These are phyloP conservation scores for Marasmius tenuissimus DNA, from an alignment of 1,284 basidiomycete genomes.

Conservation along the genomic window DNA sequence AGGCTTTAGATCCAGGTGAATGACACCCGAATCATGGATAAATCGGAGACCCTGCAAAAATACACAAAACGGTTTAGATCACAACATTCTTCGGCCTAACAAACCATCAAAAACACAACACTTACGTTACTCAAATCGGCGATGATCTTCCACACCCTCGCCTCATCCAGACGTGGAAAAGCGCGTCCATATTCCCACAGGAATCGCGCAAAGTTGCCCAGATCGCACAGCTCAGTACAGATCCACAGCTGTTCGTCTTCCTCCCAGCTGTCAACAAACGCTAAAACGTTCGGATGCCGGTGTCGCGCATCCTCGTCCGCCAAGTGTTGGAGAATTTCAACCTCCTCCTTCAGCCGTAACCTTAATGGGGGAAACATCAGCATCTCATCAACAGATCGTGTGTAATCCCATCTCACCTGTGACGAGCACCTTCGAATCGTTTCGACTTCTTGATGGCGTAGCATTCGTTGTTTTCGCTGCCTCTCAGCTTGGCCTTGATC, in stretches of 20 bases:
- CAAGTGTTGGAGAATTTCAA: constrained; percentile 88
- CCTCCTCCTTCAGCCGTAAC: constrained; percentile 91
- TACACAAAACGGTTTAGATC: constrained; percentile 11
- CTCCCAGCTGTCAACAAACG: constrained; percentile 97
- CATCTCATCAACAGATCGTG: constrained; percentile 3
- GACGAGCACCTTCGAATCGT: constrained; percentile 87
- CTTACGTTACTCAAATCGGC: constrained; percentile 87
- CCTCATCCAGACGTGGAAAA: constrained; percentile 88
- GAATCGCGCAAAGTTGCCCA: constrained; percentile 91
- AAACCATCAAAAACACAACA: constrained; percentile 22
- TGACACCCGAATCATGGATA: constrained; percentile 86
- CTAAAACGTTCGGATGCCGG: constrained; percentile 79
- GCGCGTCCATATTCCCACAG: constrained; percentile 89
- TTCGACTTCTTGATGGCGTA: constrained; percentile 97
- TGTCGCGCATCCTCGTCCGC: constrained; percentile 35
- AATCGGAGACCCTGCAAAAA: constrained; percentile 76
- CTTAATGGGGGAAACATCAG: constrained; percentile 41
- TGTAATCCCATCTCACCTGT: constrained; percentile 64
- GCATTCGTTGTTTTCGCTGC: constrained; percentile 49
- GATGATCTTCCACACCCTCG: constrained; percentile 95
- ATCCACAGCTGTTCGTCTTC: constrained; percentile 90
- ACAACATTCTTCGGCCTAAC: constrained; percentile 20
- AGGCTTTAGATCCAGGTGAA: constrained; percentile 98
- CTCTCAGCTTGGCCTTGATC: constrained; percentile 82
- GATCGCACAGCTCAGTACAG: constrained; percentile 92